Base-by-base conservation (phyloP, 257 asterid species). In the Gentiana macrophylla region DNA sequence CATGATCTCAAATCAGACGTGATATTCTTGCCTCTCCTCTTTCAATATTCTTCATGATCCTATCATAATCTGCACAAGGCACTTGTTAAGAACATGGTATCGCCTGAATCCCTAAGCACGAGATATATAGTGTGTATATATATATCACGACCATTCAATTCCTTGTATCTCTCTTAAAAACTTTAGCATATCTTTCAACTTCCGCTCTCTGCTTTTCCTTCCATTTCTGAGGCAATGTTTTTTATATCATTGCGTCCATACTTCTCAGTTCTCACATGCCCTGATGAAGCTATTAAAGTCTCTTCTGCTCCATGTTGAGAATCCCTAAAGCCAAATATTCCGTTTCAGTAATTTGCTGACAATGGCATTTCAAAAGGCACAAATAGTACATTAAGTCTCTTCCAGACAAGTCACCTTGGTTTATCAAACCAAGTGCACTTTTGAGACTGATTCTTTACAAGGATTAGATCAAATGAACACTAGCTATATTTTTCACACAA, bases 21-120 rank as follows among this genome's bases (percentile, higher is more conserved):
- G 95, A 83, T 67, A 92, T 92, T 74, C 99, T 85, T 38, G 94
- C 95, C 74, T 92, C 99, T 59, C 99, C 99, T 71, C 97, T 83
- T 70, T 92, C 99, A 62, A 92, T 92, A 68, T 86, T 79, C 78
- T 88, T 92, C 38, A 88, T 82, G 72, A 92, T 83, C 78, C 92
- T 81, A 76, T 92, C 99, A 59, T 88, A 92, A 70, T 92, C 99
- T 92, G 89, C 32, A 80, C 73, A 56, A 38, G 56, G 35, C 32
- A 74, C 12, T 66, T 60, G 33, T 12, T 44, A 4, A 59, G 8
- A 12, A 3, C 6, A 5, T 41, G 6, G 5, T 41, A 5, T 41
- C 6, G 46, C 46, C 6, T 0, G 9, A 41, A 41, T 41, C 2
- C 5, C 6, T 10, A 41, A 41, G 46, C 5, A 41, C 46, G 8